Conservation (phyloP, 2,329 filamentous ascomycete species). For the Phaeosphaeriaceae sp. region DNA sequence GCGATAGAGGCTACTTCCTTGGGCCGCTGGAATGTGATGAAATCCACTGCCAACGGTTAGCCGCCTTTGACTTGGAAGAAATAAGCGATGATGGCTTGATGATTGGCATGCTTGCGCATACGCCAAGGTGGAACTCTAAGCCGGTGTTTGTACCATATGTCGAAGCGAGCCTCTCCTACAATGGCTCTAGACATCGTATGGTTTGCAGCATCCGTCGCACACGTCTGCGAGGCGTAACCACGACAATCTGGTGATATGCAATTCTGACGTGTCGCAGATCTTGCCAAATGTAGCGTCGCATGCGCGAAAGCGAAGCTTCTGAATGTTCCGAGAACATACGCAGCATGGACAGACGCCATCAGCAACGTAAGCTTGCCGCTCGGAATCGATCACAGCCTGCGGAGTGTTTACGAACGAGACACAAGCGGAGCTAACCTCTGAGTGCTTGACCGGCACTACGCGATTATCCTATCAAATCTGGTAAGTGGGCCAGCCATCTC, state of each 20-base stretch:
- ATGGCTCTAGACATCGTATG: conserved; percentile 22
- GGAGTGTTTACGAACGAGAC: background rate
- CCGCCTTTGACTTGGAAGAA: background rate
- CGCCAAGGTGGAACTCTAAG: conserved; percentile 3
- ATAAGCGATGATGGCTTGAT: background rate
- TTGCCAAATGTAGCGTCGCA: background rate
- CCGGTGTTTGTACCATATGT: conserved; percentile 2
- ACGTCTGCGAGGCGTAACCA: background rate
- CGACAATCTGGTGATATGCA: background rate
- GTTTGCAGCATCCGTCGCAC: background rate
- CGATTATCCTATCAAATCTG: background rate
- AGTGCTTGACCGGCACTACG: background rate
- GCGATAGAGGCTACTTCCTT: background rate
- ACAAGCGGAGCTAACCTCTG: background rate
- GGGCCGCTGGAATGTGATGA: background rate
- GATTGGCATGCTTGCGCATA: conserved; percentile 1
- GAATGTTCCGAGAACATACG: background rate
- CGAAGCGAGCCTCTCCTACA: conserved; percentile 19
- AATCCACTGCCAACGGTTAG: background rate
- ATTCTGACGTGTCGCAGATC: background rate
- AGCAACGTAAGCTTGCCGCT: background rate
- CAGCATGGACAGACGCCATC: background rate
- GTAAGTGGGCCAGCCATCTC: background rate
- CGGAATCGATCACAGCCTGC: background rate
- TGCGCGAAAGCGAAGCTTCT: background rate